These are phyloP conservation scores for Ustilago hordei DNA, from an alignment of 1,284 basidiomycete genomes.

Conservation along the genomic window DNA sequence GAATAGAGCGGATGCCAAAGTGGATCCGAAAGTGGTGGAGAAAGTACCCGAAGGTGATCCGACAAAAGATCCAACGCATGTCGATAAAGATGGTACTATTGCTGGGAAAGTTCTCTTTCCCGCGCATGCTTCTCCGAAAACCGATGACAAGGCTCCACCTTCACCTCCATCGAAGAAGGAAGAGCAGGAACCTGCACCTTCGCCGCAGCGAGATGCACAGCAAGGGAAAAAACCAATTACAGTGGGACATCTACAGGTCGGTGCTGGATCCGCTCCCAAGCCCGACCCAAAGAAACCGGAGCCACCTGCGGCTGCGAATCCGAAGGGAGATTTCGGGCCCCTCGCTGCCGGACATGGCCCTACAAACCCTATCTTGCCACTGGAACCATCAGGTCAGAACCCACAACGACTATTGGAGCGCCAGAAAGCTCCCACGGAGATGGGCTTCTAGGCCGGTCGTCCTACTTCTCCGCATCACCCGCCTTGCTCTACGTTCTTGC, in stretches of 20 bases:
- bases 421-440: constrained; percentile 25
- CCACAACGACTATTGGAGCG: neutral
- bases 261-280: neutral
- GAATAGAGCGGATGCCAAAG: neutral
- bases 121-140: neutral
- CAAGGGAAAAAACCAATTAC: too few relatives aligned
- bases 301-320: neutral
- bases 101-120: constrained; percentile 4
- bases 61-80: constrained; percentile 9
- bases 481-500: too few relatives aligned
- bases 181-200: neutral
- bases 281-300: neutral
- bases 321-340: neutral
- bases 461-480: too few relatives aligned
- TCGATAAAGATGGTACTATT: constrained; percentile 18
- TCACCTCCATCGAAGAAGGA: neutral
- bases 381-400: neutral
- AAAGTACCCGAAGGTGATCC: constrained; percentile 7
- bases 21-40: constrained; percentile 21
- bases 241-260: neutral
- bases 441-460: constrained; percentile 24
- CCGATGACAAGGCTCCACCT: neutral
- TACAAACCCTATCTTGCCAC: neutral
- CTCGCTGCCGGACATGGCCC: neutral
- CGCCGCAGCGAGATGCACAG: neutral